Evolutionary conservation across 179 eudicot genomes (phyloP).

Genomic region (Beta corolliflora): DNA sequence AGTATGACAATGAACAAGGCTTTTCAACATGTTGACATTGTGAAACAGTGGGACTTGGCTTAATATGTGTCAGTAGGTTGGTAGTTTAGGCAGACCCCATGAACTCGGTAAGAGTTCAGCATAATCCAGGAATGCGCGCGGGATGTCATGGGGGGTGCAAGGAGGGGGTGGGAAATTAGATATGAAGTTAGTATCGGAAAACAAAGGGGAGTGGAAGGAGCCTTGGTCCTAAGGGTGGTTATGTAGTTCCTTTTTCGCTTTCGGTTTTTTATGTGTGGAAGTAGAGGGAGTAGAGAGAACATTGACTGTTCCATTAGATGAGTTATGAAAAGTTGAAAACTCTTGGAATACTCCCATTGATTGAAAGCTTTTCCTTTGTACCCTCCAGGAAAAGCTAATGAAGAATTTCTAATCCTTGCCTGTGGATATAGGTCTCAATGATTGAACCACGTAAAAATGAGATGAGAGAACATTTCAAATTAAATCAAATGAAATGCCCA

Average conservation of each 20-base stretch:
- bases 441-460: too few species aligned
- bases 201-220: not conserved
- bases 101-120: not conserved
- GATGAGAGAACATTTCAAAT: too few species aligned
- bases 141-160: not conserved
- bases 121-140: not conserved
- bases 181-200: not conserved
- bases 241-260: not conserved
- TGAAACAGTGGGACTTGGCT: not conserved
- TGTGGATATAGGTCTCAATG: too few species aligned
- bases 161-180: not conserved
- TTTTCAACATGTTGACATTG: not conserved
- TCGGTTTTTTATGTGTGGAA: not conserved
- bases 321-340: too few species aligned
- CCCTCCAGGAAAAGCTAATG: too few species aligned
- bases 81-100: not conserved
- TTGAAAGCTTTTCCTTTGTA: too few species aligned
- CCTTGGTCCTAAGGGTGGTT: not conserved
- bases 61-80: not conserved
- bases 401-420: too few species aligned
- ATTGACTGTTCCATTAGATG: not conserved
- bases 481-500: too few species aligned
- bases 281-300: not conserved
- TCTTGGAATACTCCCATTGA: too few species aligned
- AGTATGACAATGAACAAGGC: not conserved